Percentiles rank a stretch among this genome's conserved stretches.
Evolutionary conservation across 345 rosid genomes (phyloP).

Genomic region (Salix brachista): DNA sequence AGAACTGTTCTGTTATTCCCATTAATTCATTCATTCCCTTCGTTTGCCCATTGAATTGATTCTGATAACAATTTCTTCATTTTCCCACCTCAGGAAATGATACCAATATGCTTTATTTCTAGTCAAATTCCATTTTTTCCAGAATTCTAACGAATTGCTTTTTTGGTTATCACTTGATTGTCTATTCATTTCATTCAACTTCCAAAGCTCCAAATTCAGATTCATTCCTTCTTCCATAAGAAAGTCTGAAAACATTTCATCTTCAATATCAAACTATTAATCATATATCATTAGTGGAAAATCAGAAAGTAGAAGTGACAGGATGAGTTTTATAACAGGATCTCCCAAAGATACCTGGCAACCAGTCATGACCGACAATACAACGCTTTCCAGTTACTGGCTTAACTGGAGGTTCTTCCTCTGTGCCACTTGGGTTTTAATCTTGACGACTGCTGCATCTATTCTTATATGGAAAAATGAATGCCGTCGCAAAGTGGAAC

Average conservation of each 20-base stretch:
- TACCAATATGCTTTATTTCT: neutral
- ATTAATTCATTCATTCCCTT: neutral
- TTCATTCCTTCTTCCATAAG: neutral
- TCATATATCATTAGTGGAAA: neutral
- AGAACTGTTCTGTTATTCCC: neutral
- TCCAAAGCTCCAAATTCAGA: neutral
- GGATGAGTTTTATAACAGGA: slow-evolving; percentile 45
- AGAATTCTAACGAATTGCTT: neutral
- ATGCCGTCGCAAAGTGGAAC: slow-evolving; percentile 18
- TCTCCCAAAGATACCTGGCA: slow-evolving; percentile 51
- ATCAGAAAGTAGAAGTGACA: slow-evolving; percentile 11
- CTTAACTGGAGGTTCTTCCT: slow-evolving; percentile 83
- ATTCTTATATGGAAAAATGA: slow-evolving; percentile 65
- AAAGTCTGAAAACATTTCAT: neutral
- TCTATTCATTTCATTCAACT: neutral
- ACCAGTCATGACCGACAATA: slow-evolving; percentile 53
- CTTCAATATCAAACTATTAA: neutral
- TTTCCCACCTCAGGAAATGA: neutral
- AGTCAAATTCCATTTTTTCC: slow-evolving; percentile 1
- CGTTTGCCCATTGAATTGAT: neutral
- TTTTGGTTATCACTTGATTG: neutral
- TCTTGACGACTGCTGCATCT: slow-evolving; percentile 34
- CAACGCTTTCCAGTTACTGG: slow-evolving; percentile 73
- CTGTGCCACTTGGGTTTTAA: slow-evolving; percentile 57
- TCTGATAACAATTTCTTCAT: neutral